These are phyloP conservation scores for Geotrichum carabidarum DNA, from an alignment of 1,139 yeast species.

Conservation along the genomic window DNA sequence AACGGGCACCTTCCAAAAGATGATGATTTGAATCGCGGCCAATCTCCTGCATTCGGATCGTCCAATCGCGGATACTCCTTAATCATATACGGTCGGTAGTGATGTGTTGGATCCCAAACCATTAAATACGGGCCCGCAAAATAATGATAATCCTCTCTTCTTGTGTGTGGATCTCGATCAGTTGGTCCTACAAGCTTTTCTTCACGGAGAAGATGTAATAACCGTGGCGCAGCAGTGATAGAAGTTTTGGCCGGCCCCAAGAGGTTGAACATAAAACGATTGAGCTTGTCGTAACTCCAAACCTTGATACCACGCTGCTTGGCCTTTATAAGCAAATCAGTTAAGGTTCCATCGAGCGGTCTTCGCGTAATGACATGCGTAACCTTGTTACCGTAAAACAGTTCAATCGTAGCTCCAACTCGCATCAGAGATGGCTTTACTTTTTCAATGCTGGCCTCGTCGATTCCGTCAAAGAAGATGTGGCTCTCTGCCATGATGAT, in stretches of 20 bases:
- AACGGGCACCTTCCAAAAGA: conserved; percentile 61
- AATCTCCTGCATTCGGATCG: conserved; percentile 47
- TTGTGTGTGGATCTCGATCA: conserved; percentile 83
- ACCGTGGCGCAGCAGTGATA: too few species aligned
- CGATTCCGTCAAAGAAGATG: conserved; percentile 76
- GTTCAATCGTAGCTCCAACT: conserved; percentile 47
- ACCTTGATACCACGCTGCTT: conserved; percentile 58
- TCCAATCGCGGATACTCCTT: conserved; percentile 64
- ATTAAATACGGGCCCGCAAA: conserved; percentile 72
- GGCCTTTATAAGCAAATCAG: conserved; percentile 67
- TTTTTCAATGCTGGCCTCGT: conserved; percentile 47
- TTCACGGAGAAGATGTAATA: conserved; percentile 68
- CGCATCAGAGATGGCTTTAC: conserved; percentile 40
- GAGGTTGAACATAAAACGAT: conserved; percentile 69
- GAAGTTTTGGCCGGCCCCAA: conserved; percentile 41
- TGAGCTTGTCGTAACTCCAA: conserved; percentile 84
- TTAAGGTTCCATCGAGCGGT: conserved; percentile 41
- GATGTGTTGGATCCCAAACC: conserved; percentile 75
- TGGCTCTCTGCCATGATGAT: conserved; percentile 66
- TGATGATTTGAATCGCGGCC: conserved; percentile 44
- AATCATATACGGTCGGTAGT: conserved; percentile 73
- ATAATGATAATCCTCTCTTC: conserved; percentile 77
- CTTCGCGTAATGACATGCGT: conserved; percentile 78
- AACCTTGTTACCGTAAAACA: conserved; percentile 72
- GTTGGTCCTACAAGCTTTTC: conserved; percentile 83